phyloP scores from a whole-genome alignment of 192 early-diverging fungal species.

The Backusella australiensis region DNA sequence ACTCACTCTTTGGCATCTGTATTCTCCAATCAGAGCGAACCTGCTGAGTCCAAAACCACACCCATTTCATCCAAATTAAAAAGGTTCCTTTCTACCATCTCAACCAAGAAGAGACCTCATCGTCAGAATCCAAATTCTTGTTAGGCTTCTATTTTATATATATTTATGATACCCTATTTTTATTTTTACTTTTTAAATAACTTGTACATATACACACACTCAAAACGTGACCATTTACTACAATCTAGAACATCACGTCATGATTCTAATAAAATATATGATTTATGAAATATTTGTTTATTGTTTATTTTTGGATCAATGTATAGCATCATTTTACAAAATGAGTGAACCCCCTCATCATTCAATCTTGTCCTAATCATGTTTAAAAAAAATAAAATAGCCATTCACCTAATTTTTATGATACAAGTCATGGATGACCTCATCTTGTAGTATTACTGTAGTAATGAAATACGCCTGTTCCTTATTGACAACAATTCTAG shows the following conservation, averaged over 20 bases:
- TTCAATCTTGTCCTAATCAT: too few species aligned
- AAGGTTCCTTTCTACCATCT: neutral
- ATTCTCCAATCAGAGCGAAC: neutral
- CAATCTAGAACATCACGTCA: neutral
- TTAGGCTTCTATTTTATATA: neutral
- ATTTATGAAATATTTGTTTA: neutral
- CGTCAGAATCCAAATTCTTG: conserved; percentile 5
- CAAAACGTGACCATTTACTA: neutral
- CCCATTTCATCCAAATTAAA: neutral
- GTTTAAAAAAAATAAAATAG: too few species aligned
- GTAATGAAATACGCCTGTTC: neutral
- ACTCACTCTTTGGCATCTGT: neutral
- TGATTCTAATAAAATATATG: neutral
- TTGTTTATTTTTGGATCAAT: neutral
- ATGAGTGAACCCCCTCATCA: neutral
- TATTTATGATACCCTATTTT: conserved; percentile 2
- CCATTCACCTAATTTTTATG: too few species aligned
- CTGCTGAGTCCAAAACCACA: neutral
- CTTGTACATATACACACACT: neutral
- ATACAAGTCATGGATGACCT: too few species aligned
- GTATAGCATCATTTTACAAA: neutral
- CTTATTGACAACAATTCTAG: neutral
- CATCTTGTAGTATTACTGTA: neutral
- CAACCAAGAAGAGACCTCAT: neutral
- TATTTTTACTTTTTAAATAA: neutral